These are phyloP conservation scores for Aciculoconidium aculeatum DNA, from an alignment of 805 yeast species.

Conservation along the genomic window DNA sequence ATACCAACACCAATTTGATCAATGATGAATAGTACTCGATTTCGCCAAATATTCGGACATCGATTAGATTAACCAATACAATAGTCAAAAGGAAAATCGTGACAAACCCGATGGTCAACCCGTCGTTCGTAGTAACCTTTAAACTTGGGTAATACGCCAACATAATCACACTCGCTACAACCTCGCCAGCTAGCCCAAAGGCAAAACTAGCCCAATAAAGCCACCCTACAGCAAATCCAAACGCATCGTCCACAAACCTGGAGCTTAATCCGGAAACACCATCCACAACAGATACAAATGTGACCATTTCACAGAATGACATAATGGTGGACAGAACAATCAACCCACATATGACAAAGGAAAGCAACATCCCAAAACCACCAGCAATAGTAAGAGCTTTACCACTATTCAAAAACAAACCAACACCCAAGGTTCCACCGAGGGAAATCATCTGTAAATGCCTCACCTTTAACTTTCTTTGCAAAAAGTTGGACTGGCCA, in stretches of 20 bases:
- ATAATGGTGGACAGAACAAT: constrained; percentile 64
- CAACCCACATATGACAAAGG: constrained; percentile 58
- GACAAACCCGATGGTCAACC: constrained; percentile 57
- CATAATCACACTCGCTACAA: constrained; percentile 76
- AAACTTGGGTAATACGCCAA: constrained; percentile 59
- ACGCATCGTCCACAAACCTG: constrained; percentile 70
- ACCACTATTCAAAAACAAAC: constrained; percentile 63
- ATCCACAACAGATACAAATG: constrained; percentile 71
- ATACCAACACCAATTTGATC: constrained; percentile 47
- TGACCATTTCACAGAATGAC: constrained; percentile 77
- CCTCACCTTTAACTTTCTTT: constrained; percentile 55
- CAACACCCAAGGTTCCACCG: constrained; percentile 78
- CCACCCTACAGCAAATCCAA: constrained; percentile 71
- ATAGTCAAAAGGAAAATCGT: constrained; percentile 49
- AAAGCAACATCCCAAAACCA: constrained; percentile 68
- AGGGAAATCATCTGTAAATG: constrained; percentile 75
- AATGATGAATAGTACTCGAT: constrained; percentile 60
- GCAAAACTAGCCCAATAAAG: constrained; percentile 69
- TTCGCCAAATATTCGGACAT: constrained; percentile 71
- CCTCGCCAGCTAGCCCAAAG: constrained; percentile 70
- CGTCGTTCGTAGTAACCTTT: constrained; percentile 40
- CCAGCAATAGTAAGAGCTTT: constrained; percentile 71
- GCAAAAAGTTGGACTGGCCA: constrained; percentile 25
- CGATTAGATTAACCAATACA: constrained; percentile 50
- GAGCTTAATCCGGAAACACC: constrained; percentile 74